Base-by-base conservation (phyloP, 2,329 filamentous ascomycete genomes). In the Colletotrichum melonis region DNA sequence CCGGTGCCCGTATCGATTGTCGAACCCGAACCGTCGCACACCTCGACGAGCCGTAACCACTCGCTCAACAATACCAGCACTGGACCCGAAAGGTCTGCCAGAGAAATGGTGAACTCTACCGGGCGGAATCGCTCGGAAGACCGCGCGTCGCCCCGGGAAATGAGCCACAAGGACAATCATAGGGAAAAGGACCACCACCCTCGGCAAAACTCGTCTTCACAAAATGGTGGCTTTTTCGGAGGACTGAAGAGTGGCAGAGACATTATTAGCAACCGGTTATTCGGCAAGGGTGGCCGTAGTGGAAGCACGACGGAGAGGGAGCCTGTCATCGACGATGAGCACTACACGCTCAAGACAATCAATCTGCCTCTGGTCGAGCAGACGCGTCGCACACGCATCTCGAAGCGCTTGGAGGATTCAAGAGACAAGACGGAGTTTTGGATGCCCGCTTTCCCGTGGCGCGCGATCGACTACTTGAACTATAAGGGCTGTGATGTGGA, bases 391-490 rank as follows among this genome's bases (percentile, higher is more conserved):
- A 98, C 96, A 0, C 90, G 96, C 75, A 98, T 98, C 80, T 97
- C 95, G 8, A 97, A 96, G 83, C 91, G 93, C 35, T 86, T 98
- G 56, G 94, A 97, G 79, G 91, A 94, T 74, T 98, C 95, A 11
- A 91, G 92, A 75, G 96, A 98, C 80, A 98, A 98, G 87, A 98
- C 96, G 0, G 96, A 98, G 80, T 98, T 97, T 80, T 98, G 96
- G 96, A 98, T 98, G 95, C 96, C 96, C 14, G 94, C 95, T 7
- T 92, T 98, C 72, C 95, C 96, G 0, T 98, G 96, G 93, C 90
- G 96, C 75, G 97, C 95, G 72, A 98, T 98, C 76, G 96, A 98
- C 84, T 98, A 97, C 81, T 87, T 98, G 65, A 98, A 98, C 82
- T 97, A 95, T 83, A 97, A 97, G 80, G 95, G 95, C 52, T 97